Percentiles rank a stretch among this genome's conserved stretches.
Evolutionary conservation across 1,139 yeast species (phyloP).

Genomic region (Protomyces inundatus): DNA sequence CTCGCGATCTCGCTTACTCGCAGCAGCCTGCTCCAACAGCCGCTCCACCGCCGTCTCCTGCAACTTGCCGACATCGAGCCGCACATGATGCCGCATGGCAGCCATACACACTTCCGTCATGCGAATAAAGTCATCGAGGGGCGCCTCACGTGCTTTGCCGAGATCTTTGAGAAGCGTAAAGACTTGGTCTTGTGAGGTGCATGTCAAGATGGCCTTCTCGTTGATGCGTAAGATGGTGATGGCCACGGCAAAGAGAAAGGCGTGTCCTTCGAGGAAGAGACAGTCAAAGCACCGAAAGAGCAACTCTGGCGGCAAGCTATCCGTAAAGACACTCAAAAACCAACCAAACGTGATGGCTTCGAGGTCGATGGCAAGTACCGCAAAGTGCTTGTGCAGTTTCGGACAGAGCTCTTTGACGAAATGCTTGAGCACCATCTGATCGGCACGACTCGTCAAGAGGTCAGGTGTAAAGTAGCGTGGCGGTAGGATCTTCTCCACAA

Average conservation of each 20-base stretch:
- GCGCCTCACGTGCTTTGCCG: conserved; percentile 32
- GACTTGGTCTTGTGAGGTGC: conserved; percentile 42
- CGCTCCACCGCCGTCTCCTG: neutral
- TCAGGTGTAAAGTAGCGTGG: conserved; percentile 46
- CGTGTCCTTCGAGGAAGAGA: conserved; percentile 26
- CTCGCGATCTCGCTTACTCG: neutral
- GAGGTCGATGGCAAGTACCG: conserved; percentile 43
- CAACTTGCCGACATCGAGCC: neutral
- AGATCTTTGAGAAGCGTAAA: conserved; percentile 47
- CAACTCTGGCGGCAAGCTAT: conserved; percentile 48
- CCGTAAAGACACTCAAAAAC: conserved; percentile 56
- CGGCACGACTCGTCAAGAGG: conserved; percentile 44
- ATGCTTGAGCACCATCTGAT: conserved; percentile 41
- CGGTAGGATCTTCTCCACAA: conserved; percentile 53
- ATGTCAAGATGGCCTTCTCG: conserved; percentile 40
- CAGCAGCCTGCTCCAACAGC: neutral
- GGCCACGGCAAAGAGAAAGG: conserved; percentile 41
- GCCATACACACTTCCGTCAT: conserved; percentile 2
- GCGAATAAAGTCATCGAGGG: conserved; percentile 10
- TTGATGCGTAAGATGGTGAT: conserved; percentile 46
- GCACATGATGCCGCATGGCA: conserved; percentile 2
- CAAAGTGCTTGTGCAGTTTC: conserved; percentile 42
- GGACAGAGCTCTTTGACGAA: conserved; percentile 42
- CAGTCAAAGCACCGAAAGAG: conserved; percentile 24
- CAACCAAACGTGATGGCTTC: conserved; percentile 55